A percentile compares a stretch with the other conserved stretches of the same genome.
Conservation (phyloP, 371 early-diverging fungal genomes). For the Rhizopus sp. region DNA sequence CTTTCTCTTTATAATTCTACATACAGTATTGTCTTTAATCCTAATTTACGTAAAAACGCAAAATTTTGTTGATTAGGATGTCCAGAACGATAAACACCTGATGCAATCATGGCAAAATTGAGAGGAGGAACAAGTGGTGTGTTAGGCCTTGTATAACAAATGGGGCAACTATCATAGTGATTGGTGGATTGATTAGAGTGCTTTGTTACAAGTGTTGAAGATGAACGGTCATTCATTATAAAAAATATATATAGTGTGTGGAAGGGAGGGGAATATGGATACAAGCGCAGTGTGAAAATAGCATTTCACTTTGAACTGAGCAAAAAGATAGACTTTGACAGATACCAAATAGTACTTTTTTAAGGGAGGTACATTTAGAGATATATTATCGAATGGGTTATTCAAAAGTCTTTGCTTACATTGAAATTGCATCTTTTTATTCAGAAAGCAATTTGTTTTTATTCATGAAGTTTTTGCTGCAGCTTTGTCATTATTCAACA, state of each 20-base stretch:
- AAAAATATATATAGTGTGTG: too few relatives aligned
- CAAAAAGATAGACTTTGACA: constrained; percentile 1
- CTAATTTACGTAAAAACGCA: constrained; percentile 75
- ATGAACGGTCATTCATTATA: constrained; percentile 5
- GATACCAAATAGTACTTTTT: constrained; percentile 1
- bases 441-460: too few relatives aligned
- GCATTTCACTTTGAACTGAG: constrained; percentile 1
- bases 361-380: background rate
- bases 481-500: too few relatives aligned
- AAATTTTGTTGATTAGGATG: constrained; percentile 84
- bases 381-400: background rate
- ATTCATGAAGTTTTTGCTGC: too few relatives aligned
- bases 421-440: too few relatives aligned
- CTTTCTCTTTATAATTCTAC: background rate
- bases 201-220: constrained; percentile 2
- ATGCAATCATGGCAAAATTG: constrained; percentile 88
- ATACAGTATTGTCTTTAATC: constrained; percentile 79
- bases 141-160: constrained; percentile 44
- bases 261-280: too few relatives aligned
- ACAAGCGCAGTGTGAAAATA: too few relatives aligned
- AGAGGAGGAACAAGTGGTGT: constrained; percentile 80
- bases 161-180: constrained; percentile 33
- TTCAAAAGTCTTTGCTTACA: too few relatives aligned
- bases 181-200: constrained; percentile 2
- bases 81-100: constrained; percentile 86